These are phyloP conservation scores for Fragilaria crotonensis DNA, from an alignment of 108 stramenopile genomes.

Conservation along the genomic window DNA sequence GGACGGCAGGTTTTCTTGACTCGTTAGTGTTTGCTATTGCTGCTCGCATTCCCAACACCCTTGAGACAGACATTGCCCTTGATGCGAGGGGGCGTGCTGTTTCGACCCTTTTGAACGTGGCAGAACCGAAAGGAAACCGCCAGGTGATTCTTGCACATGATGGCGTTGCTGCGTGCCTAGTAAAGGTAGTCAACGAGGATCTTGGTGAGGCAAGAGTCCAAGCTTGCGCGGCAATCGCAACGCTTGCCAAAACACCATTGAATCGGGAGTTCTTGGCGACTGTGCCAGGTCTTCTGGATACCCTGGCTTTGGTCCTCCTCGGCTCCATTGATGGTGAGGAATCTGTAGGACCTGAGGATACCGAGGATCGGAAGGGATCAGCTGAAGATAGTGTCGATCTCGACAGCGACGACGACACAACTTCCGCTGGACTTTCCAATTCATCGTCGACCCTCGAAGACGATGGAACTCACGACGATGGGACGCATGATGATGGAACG, in stretches of 20 bases:
- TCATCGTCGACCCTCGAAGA: constrained; percentile 1
- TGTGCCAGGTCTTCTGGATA: constrained; percentile 23
- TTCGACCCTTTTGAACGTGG: constrained; percentile 40
- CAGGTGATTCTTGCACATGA: constrained; percentile 41
- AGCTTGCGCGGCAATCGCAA: constrained; percentile 54
- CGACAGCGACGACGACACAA: too few relatives aligned
- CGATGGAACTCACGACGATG: too few relatives aligned
- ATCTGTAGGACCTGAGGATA: not conserved
- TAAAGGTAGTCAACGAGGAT: constrained; percentile 54
- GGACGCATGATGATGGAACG: too few relatives aligned
- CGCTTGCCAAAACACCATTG: constrained; percentile 53
- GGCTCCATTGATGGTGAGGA: not conserved
- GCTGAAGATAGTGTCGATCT: not conserved
- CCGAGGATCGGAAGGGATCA: not conserved
- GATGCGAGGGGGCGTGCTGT: constrained; percentile 62
- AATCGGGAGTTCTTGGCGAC: constrained; percentile 51
- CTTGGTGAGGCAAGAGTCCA: constrained; percentile 47
- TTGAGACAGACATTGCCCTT: constrained; percentile 37
- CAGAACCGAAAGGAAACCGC: constrained; percentile 65
- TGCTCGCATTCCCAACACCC: constrained; percentile 23
- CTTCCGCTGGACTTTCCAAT: constrained; percentile 25
- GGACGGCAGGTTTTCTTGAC: constrained; percentile 65
- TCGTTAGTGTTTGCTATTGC: constrained; percentile 41
- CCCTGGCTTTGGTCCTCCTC: constrained; percentile 25
- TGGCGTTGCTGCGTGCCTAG: constrained; percentile 35